These are phyloP conservation scores for Funneliformis geosporum DNA, from an alignment of 192 early-diverging fungal genomes.

Conservation along the genomic window DNA sequence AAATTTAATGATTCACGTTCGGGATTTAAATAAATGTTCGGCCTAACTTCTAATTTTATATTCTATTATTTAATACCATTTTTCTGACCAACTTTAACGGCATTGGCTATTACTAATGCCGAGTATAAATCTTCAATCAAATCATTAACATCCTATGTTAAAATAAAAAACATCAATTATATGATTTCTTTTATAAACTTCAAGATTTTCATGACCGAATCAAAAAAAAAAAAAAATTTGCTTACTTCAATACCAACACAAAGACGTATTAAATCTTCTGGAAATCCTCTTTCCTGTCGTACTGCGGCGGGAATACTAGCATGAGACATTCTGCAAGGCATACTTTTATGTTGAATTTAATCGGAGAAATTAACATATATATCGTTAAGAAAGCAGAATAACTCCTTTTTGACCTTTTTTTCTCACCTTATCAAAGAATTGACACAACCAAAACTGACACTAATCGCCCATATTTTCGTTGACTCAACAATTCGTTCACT, in stretches of 20 bases:
- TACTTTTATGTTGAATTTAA: constrained; percentile 50
- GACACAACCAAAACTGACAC: constrained; percentile 97
- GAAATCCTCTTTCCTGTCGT: constrained; percentile 80
- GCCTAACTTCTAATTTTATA: no score
- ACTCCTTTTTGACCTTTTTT: not conserved
- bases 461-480: constrained; percentile 85
- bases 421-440: constrained; percentile 91
- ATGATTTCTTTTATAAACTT: not conserved
- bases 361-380: not conserved
- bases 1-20: no score
- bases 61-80: not conserved
- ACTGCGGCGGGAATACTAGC: constrained; percentile 92
- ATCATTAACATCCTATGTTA: constrained; percentile 71
- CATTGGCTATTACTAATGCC: constrained; percentile 64
- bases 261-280: constrained; percentile 96
- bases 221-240: no score
- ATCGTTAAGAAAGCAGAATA: constrained; percentile 4
- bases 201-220: not conserved
- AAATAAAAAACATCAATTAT: not conserved
- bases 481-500: constrained; percentile 83
- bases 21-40: no score
- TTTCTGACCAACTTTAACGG: not conserved
- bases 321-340: constrained; percentile 98
- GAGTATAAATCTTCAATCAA: constrained; percentile 82
- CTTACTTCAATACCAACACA: constrained; percentile 90